These are phyloP conservation scores for Erysimum cheiranthoides DNA, from an alignment of 345 rosid species.

Conservation along the genomic window DNA sequence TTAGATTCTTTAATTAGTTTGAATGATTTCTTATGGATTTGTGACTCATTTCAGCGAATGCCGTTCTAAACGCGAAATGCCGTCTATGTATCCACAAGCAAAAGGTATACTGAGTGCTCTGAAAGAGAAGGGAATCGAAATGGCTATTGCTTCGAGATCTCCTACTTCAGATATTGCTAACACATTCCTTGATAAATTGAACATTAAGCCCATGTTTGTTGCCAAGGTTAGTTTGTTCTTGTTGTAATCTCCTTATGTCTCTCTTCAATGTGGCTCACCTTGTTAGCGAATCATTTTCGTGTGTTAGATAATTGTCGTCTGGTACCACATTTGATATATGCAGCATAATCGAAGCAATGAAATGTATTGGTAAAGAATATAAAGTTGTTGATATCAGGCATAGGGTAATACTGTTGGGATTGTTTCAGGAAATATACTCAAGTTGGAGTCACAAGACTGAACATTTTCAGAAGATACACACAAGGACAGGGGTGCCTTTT, in stretches of 20 bases:
- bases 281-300: background rate
- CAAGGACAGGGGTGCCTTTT: slow-evolving; percentile 71
- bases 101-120: slow-evolving; percentile 68
- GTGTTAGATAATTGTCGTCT: background rate
- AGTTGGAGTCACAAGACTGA: slow-evolving; percentile 82
- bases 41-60: slow-evolving; percentile 54
- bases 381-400: background rate
- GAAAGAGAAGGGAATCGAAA: slow-evolving; percentile 72
- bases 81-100: slow-evolving; percentile 80
- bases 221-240: slow-evolving; percentile 59
- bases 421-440: slow-evolving; percentile 72
- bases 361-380: background rate
- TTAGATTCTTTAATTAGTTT: background rate
- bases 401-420: background rate
- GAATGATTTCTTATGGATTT: background rate
- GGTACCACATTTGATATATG: background rate
- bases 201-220: slow-evolving; percentile 59
- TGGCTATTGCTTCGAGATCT: slow-evolving; percentile 85
- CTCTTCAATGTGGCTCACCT: background rate
- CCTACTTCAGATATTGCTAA: slow-evolving; percentile 77
- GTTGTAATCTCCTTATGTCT: background rate
- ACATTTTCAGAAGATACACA: slow-evolving; percentile 80
- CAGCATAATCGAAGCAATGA: background rate
- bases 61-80: slow-evolving; percentile 72
- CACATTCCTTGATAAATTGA: slow-evolving; percentile 69